A percentile compares a stretch with the other conserved stretches of the same genome.
phyloP scores from a whole-genome alignment of 768 basidiomycete species.

The Rhodotorula toruloides region DNA sequence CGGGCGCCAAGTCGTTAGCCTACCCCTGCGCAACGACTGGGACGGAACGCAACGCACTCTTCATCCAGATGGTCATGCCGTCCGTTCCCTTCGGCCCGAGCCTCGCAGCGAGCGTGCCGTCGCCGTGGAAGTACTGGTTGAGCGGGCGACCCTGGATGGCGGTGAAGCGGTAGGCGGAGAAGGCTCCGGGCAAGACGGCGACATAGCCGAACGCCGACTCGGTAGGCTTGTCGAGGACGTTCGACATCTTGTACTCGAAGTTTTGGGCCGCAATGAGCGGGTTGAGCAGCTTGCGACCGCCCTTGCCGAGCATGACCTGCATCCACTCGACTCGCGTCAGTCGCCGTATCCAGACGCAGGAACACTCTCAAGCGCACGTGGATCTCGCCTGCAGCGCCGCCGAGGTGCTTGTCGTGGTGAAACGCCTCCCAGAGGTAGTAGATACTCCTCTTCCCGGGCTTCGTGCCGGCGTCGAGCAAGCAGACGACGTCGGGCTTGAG shows the following conservation, averaged over 20 bases:
- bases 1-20: background rate
- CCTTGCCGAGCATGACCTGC: conserved; percentile 76
- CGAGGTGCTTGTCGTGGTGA: conserved; percentile 45
- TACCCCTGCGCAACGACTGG: background rate
- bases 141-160: conserved; percentile 81
- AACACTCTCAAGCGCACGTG: conserved; percentile 35
- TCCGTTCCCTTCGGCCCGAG: conserved; percentile 89
- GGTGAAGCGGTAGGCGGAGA: conserved; percentile 90
- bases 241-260: conserved; percentile 80
- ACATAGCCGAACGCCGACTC: conserved; percentile 89
- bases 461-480: conserved; percentile 90
- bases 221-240: conserved; percentile 90
- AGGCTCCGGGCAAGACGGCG: conserved; percentile 58
- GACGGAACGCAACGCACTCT: conserved; percentile 20
- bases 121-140: conserved; percentile 52
- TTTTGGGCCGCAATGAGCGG: conserved; percentile 92
- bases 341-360: too few relatives aligned
- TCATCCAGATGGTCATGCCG: conserved; percentile 53
- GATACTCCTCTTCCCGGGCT: conserved; percentile 91
- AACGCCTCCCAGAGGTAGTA: conserved; percentile 91
- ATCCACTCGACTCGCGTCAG: too few relatives aligned
- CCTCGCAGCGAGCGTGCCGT: conserved; percentile 77
- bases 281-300: conserved; percentile 83
- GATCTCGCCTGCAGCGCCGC: conserved; percentile 42
- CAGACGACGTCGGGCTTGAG: conserved; percentile 81